A percentile compares a stretch with the other conserved stretches of the same genome.
phyloP scores from a whole-genome alignment of 1,284 basidiomycete species.

The Puccinia coronata region DNA sequence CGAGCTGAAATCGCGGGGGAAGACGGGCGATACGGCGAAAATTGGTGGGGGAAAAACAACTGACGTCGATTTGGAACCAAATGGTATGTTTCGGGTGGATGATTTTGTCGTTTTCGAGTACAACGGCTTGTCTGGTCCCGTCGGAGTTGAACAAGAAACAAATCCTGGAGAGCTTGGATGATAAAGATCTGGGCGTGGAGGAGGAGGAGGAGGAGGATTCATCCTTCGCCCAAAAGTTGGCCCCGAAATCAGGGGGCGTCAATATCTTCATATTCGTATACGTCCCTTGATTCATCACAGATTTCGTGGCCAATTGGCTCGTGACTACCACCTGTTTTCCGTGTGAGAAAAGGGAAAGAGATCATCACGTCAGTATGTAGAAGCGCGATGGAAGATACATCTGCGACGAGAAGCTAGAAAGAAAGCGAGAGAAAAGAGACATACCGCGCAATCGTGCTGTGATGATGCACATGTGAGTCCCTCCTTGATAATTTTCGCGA shows the following conservation, averaged over 20 bases:
- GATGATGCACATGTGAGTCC: slow-evolving; percentile 21
- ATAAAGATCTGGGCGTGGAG: neutral
- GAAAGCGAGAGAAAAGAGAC: neutral
- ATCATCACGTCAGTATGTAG: no score
- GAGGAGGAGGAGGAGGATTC: slow-evolving; percentile 20
- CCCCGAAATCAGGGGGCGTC: slow-evolving; percentile 18
- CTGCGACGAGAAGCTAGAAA: no score
- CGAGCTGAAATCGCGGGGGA: no score
- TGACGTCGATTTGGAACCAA: neutral
- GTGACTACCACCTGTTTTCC: slow-evolving; percentile 13
- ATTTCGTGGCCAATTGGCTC: slow-evolving; percentile 22
- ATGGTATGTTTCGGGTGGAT: neutral
- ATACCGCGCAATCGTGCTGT: slow-evolving; percentile 29
- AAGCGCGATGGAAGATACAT: no score
- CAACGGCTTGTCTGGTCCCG: slow-evolving; percentile 2
- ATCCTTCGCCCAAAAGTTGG: slow-evolving; percentile 18
- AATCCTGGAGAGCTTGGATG: neutral
- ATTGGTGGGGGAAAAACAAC: neutral
- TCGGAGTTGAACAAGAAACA: neutral
- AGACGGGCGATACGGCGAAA: no score
- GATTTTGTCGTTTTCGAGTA: slow-evolving; percentile 5
- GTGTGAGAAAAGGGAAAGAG: neutral
- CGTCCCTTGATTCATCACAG: neutral
- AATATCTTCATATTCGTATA: neutral
- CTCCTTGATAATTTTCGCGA: slow-evolving; percentile 17